Evolutionary conservation across 495 filamentous ascomycete genomes (phyloP).

Genomic region (Penicillium bialowiezense): DNA sequence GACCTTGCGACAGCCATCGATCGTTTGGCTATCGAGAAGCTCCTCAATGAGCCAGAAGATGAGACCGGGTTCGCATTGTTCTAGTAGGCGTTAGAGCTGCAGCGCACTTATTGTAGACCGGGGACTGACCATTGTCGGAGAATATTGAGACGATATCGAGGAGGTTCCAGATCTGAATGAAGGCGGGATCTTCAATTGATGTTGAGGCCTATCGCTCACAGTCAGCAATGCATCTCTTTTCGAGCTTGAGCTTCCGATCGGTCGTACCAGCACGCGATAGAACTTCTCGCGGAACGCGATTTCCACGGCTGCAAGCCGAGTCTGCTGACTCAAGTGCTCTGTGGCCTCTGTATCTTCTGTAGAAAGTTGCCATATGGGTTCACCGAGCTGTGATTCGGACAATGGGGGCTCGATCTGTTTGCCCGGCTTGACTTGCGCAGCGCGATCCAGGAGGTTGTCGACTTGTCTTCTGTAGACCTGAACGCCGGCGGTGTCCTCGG

Average conservation of each 20-base stretch:
- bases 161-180: conserved; percentile 86
- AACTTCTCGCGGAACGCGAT: conserved; percentile 76
- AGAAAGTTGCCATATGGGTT: conserved; percentile 36
- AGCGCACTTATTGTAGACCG: neutral
- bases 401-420: conserved; percentile 76
- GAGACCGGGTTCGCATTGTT: conserved; percentile 79
- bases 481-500: conserved; percentile 52
- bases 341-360: conserved; percentile 23
- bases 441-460: conserved; percentile 59
- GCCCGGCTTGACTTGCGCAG: conserved; percentile 61
- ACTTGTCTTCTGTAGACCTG: conserved; percentile 54
- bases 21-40: conserved; percentile 91
- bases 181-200: conserved; percentile 68
- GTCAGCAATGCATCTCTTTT: conserved; percentile 13
- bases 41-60: conserved; percentile 92
- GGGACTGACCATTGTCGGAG: conserved; percentile 65
- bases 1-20: conserved; percentile 80
- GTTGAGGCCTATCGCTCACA: conserved; percentile 53
- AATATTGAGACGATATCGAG: conserved; percentile 85
- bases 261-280: conserved; percentile 67
- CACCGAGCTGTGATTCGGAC: conserved; percentile 48
- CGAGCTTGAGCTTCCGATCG: neutral
- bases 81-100: conserved; percentile 39
- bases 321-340: conserved; percentile 34
- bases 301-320: conserved; percentile 67